phyloP scores from a whole-genome alignment of 116 monocot species.

The Dioscorea cayenensis region DNA sequence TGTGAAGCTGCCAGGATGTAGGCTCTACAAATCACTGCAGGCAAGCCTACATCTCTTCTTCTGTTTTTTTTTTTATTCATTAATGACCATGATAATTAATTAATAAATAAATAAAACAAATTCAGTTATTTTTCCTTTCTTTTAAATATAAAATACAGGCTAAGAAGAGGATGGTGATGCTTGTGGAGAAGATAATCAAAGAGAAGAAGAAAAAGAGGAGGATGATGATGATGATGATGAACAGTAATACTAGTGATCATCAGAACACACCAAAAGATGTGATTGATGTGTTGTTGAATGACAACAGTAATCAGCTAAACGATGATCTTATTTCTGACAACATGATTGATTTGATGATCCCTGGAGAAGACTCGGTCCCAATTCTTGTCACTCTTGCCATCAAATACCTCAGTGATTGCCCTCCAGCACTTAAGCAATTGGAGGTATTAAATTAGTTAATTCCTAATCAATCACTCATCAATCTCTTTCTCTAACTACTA shows the following conservation, averaged over 20 bases:
- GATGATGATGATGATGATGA: neutral
- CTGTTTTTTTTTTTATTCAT: neutral
- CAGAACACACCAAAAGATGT: slow-evolving; percentile 29
- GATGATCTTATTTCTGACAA: slow-evolving; percentile 72
- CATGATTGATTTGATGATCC: slow-evolving; percentile 92
- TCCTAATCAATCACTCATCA: no score
- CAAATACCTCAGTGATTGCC: slow-evolving; percentile 81
- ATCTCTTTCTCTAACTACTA: no score
- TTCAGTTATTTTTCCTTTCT: no score
- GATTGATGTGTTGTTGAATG: slow-evolving; percentile 57
- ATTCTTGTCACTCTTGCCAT: slow-evolving; percentile 67
- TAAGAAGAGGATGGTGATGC: slow-evolving; percentile 58
- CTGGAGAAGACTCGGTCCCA: slow-evolving; percentile 87
- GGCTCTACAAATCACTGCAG: slow-evolving; percentile 70
- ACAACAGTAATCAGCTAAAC: slow-evolving; percentile 50
- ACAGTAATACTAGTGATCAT: no score
- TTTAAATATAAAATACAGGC: slow-evolving; percentile 30
- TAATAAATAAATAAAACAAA: no score
- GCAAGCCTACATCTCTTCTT: slow-evolving; percentile 17
- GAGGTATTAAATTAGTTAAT: slow-evolving; percentile 35
- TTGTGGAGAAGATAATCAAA: slow-evolving; percentile 46
- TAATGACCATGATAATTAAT: neutral
- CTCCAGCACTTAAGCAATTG: slow-evolving; percentile 54
- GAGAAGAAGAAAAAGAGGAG: slow-evolving; percentile 39
- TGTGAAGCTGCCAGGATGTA: slow-evolving; percentile 68